phyloP scores from a whole-genome alignment of 2,329 filamentous ascomycete species.

The Cordyceps militaris region DNA sequence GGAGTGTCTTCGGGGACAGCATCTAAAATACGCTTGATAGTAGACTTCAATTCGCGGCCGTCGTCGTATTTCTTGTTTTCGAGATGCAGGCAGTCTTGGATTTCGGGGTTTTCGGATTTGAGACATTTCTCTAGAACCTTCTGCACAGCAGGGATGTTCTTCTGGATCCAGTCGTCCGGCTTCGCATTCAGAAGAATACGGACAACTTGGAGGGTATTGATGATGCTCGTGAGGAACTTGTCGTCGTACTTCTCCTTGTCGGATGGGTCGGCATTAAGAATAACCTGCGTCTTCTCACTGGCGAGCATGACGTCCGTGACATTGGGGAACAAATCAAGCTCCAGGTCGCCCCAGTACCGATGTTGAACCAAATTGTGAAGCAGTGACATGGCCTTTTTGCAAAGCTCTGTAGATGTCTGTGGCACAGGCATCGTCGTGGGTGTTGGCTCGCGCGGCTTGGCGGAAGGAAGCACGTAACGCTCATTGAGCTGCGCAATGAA shows the following conservation, averaged over 20 bases:
- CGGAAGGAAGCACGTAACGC: conserved; percentile 69
- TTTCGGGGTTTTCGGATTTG: conserved; percentile 80
- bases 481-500: conserved; percentile 90
- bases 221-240: conserved; percentile 76
- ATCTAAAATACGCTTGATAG: conserved; percentile 76
- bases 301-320: conserved; percentile 80
- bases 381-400: conserved; percentile 75
- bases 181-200: conserved; percentile 85
- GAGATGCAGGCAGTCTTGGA: conserved; percentile 85
- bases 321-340: conserved; percentile 85
- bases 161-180: conserved; percentile 81
- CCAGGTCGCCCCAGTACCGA: conserved; percentile 84
- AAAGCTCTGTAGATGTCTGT: conserved; percentile 63
- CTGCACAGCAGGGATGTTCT: conserved; percentile 69
- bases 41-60: conserved; percentile 63
- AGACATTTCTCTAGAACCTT: conserved; percentile 86
- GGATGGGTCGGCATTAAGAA: conserved; percentile 50
- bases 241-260: conserved; percentile 72
- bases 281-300: conserved; percentile 64
- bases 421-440: conserved; percentile 39
- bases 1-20: conserved; percentile 71
- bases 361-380: conserved; percentile 80
- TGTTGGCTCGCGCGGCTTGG: conserved; percentile 52
- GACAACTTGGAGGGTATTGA: conserved; percentile 90
- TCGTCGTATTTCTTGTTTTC: conserved; percentile 64